Base-by-base conservation (phyloP, 2,329 filamentous ascomycete genomes). In the Sporothrix mexicana region DNA sequence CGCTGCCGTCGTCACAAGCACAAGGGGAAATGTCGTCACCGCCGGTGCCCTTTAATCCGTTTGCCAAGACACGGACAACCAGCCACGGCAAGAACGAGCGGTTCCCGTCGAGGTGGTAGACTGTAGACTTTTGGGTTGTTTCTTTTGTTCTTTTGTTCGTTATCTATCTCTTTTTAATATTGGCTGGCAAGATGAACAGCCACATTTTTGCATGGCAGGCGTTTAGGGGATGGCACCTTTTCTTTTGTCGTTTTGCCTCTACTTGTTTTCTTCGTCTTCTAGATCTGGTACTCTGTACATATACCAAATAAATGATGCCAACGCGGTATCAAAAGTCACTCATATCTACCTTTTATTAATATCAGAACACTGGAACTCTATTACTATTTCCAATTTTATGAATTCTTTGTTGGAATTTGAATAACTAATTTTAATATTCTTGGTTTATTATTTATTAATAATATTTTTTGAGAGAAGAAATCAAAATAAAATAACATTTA, bases 61-160 rank as follows among this genome's bases (percentile, higher is more conserved):
- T 85, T 75, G 79, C 81, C 20, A 80, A 80, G 23, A 76, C 81
- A 66, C 79, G 80, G 61, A 81, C 80, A 62, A 80, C 79, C 47
- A 77, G 81, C 55, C 77, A 79, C 72, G 77, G 79, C 73, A 78
- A 79, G 20, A 79, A 81, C 71, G 85, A 86, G 75, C 81, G 84
- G 76, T 85, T 83, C 57, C 84, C 84, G 41, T 79, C 77, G 8
- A 75, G 79, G 69, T 74, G 73, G 55, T 73, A 76, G 45, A 20
- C 5, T 20, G 2, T 41, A 12, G 9, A 43, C 4, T 9, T 12
- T 15, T 4, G 7, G 47, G 15, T 9, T 13, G 30, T 30, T 2
- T 2, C 4, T 10, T 36, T 36, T 53, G 12, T 41, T 47, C 45
- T 55, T 43, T 62, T 36, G 36, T 30, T 51, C 3, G 13, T 55